Evolutionary conservation across 2,329 filamentous ascomycete species (phyloP).

Genomic region (Fusarium subtropicale): DNA sequence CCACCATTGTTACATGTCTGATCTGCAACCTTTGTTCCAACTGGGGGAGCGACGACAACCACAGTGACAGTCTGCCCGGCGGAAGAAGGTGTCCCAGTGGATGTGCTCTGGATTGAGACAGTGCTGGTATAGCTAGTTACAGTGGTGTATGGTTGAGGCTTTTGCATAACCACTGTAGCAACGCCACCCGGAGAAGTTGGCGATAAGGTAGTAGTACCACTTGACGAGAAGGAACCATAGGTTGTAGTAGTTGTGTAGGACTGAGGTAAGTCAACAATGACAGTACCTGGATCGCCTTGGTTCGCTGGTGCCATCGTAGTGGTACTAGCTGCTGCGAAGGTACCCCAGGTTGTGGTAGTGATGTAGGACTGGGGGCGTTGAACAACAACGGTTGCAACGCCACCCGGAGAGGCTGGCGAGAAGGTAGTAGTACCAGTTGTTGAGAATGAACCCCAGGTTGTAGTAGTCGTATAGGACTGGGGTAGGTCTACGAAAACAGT

Average conservation of each 20-base stretch:
- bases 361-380: neutral
- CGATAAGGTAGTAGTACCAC: neutral
- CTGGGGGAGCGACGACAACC: neutral
- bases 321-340: neutral
- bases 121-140: neutral
- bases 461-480: too few species aligned
- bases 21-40: conserved; percentile 5
- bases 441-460: too few species aligned
- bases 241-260: neutral
- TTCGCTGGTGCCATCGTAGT: neutral
- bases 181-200: neutral
- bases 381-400: neutral
- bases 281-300: neutral
- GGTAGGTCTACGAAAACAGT: too few species aligned
- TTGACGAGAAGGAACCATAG: neutral
- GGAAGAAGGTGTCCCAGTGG: neutral
- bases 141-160: neutral
- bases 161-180: neutral
- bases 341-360: neutral
- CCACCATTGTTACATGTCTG: neutral
- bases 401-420: too few species aligned
- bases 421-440: too few species aligned
- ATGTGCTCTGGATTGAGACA: neutral
- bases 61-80: neutral
- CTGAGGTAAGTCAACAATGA: neutral